A percentile compares a stretch with the other conserved stretches of the same genome.
These are phyloP conservation scores for Astragalus glycyphyllos DNA, from an alignment of 306 rosid species.

Conservation along the genomic window DNA sequence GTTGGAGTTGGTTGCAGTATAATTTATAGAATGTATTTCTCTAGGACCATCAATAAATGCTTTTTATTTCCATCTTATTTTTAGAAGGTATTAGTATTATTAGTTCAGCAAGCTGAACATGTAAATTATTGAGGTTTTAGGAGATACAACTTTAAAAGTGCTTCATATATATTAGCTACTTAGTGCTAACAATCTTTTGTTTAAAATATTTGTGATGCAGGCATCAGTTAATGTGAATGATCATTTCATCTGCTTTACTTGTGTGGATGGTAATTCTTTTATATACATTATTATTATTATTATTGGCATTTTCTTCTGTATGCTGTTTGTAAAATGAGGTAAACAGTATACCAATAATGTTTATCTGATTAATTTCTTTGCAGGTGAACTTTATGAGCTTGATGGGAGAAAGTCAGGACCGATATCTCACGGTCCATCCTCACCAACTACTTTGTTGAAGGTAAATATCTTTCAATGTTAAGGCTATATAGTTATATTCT, in stretches of 20 bases:
- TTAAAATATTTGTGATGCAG: constrained; percentile 50
- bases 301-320: background rate
- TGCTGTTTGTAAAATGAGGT: constrained; percentile 14
- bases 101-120: constrained; percentile 20
- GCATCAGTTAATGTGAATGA: constrained; percentile 69
- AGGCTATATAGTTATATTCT: constrained; percentile 16
- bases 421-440: constrained; percentile 77
- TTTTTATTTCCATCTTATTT: background rate
- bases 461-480: constrained; percentile 46
- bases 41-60: background rate
- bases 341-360: constrained; percentile 16
- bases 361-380: constrained; percentile 18
- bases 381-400: constrained; percentile 83
- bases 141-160: constrained; percentile 6
- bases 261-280: constrained; percentile 67
- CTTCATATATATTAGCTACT: background rate
- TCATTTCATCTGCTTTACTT: constrained; percentile 88
- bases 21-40: background rate
- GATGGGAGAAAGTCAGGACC: constrained; percentile 85
- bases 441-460: constrained; percentile 68
- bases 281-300: constrained; percentile 1
- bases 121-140: constrained; percentile 9
- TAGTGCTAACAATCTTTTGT: constrained; percentile 9
- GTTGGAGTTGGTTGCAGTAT: background rate
- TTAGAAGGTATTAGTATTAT: background rate